Evolutionary conservation across 2,329 filamentous ascomycete species (phyloP).

Genomic region (Boeremia exigua): DNA sequence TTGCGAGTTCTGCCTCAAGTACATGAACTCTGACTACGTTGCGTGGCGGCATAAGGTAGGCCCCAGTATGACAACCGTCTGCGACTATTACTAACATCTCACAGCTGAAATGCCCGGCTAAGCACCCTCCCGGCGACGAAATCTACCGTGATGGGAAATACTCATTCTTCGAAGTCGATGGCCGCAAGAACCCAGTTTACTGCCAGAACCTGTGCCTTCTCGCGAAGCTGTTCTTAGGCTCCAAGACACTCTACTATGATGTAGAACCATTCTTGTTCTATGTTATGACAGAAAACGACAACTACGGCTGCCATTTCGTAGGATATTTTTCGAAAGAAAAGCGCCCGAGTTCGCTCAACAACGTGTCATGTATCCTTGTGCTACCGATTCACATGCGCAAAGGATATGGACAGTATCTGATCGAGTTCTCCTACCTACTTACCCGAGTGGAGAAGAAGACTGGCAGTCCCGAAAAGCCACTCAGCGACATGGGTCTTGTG

Average conservation of each 20-base stretch:
- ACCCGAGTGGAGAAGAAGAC: slow-evolving; percentile 93
- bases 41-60: slow-evolving; percentile 88
- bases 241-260: slow-evolving; percentile 97
- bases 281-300: slow-evolving; percentile 92
- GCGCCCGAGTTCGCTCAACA: slow-evolving; percentile 90
- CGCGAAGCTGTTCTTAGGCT: slow-evolving; percentile 96
- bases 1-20: slow-evolving; percentile 98
- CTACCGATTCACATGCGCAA: slow-evolving; percentile 96
- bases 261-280: slow-evolving; percentile 98
- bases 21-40: slow-evolving; percentile 99
- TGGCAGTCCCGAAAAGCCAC: slow-evolving; percentile 93
- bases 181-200: slow-evolving; percentile 96
- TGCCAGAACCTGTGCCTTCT: slow-evolving; percentile 96
- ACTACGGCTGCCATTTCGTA: slow-evolving; percentile 91
- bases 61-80: background rate
- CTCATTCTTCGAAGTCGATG: slow-evolving; percentile 97
- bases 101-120: slow-evolving; percentile 83
- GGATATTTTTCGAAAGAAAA: slow-evolving; percentile 99
- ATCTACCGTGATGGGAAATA: slow-evolving; percentile 92
- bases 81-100: slow-evolving; percentile 26
- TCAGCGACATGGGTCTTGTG: slow-evolving; percentile 97
- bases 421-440: slow-evolving; percentile 97
- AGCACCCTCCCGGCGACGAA: slow-evolving; percentile 96
- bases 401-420: slow-evolving; percentile 94
- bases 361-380: slow-evolving; percentile 96